phyloP scores from a whole-genome alignment of 2,329 filamentous ascomycete genomes.

The Knufia fluminis region DNA sequence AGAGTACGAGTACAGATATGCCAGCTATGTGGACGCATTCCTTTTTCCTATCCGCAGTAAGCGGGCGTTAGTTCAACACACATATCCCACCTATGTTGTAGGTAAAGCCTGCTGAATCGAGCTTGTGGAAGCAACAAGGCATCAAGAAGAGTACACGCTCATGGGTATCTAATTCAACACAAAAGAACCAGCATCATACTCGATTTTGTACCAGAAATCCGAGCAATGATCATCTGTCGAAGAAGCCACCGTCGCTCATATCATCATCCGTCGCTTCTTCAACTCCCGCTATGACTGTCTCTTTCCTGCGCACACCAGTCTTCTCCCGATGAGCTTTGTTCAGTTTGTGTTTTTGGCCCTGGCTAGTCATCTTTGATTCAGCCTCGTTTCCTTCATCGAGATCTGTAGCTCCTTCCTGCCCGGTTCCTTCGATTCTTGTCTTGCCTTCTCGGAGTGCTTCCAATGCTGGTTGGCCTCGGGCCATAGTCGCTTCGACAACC shows the following conservation, averaged over 20 bases:
- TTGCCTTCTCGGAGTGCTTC: constrained; percentile 35
- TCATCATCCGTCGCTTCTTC: constrained; percentile 5
- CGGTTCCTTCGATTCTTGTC: not conserved
- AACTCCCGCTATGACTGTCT: not conserved
- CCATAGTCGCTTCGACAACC: constrained; percentile 36
- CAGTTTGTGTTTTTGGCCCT: not conserved
- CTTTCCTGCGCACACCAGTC: constrained; percentile 4
- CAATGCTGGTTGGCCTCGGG: constrained; percentile 30
- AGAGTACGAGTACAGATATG: no score
- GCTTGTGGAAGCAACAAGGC: not conserved
- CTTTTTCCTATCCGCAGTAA: no score
- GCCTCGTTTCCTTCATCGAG: not conserved
- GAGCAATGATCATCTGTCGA: constrained; percentile 14
- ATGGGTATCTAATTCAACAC: not conserved
- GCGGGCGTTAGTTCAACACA: no score
- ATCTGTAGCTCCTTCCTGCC: not conserved
- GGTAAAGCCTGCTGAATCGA: no score
- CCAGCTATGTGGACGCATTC: no score
- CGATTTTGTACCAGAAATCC: not conserved
- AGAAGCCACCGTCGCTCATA: constrained; percentile 24
- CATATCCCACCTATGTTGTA: no score
- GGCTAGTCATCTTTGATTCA: not conserved
- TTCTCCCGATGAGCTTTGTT: not conserved
- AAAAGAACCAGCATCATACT: not conserved
- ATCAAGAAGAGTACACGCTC: not conserved